Evolutionary conservation across 345 rosid species (phyloP).

Genomic region (Gossypium australe): DNA sequence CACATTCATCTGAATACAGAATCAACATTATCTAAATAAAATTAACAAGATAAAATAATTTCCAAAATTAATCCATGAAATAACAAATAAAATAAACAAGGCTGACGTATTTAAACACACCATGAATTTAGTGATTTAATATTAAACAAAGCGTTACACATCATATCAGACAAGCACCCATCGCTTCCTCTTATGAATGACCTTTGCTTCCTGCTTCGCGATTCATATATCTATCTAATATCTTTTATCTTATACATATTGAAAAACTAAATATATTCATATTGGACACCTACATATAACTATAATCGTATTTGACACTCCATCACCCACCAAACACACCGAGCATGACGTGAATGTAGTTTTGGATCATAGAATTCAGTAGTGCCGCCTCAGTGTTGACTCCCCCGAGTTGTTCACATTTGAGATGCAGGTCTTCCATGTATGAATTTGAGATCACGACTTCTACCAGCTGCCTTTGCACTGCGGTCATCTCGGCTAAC

Average conservation of each 20-base stretch:
- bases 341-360: background rate
- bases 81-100: no score
- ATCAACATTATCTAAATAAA: no score
- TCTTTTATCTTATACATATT: no score
- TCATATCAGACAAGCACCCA: background rate
- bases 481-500: background rate
- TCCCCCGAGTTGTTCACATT: background rate
- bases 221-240: background rate
- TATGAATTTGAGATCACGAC: background rate
- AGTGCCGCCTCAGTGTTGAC: background rate
- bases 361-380: background rate
- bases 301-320: background rate
- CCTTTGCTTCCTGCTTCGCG: background rate
- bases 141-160: background rate
- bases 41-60: no score
- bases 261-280: background rate
- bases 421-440: background rate
- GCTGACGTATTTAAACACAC: no score
- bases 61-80: no score
- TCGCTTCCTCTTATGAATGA: background rate
- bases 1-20: no score
- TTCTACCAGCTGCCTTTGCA: background rate
- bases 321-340: background rate
- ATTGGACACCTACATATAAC: background rate
- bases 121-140: no score